Base-by-base conservation (phyloP, 2,329 filamentous ascomycete species). In the Xylariales sp. region DNA sequence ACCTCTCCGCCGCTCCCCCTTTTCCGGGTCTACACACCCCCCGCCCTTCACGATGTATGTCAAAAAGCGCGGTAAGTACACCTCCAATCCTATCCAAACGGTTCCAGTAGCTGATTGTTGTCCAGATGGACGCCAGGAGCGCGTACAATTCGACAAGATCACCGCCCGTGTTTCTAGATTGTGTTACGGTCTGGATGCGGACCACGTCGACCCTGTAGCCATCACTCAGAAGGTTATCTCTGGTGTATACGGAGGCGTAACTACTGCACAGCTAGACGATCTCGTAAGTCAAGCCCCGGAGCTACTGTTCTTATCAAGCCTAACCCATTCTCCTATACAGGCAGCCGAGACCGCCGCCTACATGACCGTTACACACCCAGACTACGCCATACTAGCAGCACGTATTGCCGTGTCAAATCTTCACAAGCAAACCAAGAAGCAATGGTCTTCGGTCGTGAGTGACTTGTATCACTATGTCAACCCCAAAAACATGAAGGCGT, bases 401-500 rank as follows among this genome's bases (percentile, higher is more conserved):
- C 90, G 93, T 70, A 97, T 98, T 62, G 93, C 93, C 55, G 93
- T 98, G 42, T 98, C 93, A 60, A 98, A 98, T 73, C 85, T 98
- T 46, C 93, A 98, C 83, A 98, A 98, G 74, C 93, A 98, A 78
- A 98, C 93, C 51, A 97, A 97, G 80, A 98, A 98, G 78, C 91
- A 97, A 64, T 98, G 94, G 74, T 97, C 93, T n/a, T 76, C 88
- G 37, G 93, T 98, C 46, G 79, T 98, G 56, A 84, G 81, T 56
- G 93, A 98, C 59, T 81, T 98, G 31, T 96, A 91, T 71, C 78
- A 93, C 73, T 98, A 96, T 66, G 74, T 95, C 67, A 98, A 98
- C 73, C 89, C 91, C 48, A 95, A 88, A 72, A 98, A 95, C 67
- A 71, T 74, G 49, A 84, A 76, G 53, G 63, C 76, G 6, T 91